A percentile compares a stretch with the other conserved stretches of the same genome.
Evolutionary conservation across 2,329 filamentous ascomycete species (phyloP).

Genomic region (Sarocladiaceae sp.): DNA sequence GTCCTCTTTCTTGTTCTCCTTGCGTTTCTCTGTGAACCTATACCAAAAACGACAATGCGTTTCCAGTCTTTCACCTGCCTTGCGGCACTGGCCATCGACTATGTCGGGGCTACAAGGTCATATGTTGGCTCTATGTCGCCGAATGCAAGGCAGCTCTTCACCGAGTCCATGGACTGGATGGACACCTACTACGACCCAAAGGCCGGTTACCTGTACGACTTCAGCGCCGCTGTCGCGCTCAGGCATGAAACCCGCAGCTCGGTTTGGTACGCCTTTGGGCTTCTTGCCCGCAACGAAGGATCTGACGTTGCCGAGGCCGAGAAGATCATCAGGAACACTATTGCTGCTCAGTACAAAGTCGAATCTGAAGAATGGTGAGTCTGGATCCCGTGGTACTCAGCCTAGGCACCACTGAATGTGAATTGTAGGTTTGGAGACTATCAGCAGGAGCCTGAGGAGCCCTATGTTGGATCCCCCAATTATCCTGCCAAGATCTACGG

Average conservation of each 20-base stretch:
- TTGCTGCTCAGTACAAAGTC: conserved; percentile 45
- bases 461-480: conserved; percentile 42
- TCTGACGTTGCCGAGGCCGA: conserved; percentile 43
- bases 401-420: no score
- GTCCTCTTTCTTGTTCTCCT: no score
- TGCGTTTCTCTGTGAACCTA: no score
- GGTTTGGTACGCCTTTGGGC: conserved; percentile 52
- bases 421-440: conserved; percentile 37
- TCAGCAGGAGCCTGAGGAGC: conserved; percentile 49
- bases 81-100: not conserved
- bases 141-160: not conserved
- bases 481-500: conserved; percentile 49
- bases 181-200: conserved; percentile 47
- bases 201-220: conserved; percentile 47
- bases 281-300: conserved; percentile 47
- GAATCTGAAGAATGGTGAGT: conserved; percentile 45
- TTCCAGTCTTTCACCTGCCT: not conserved
- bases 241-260: conserved; percentile 51
- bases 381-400: conserved; percentile 22
- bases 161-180: conserved; percentile 41
- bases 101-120: not conserved
- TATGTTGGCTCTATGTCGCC: conserved; percentile 1
- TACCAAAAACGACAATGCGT: no score
- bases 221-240: conserved; percentile 35
- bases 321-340: conserved; percentile 47